Base-by-base conservation (phyloP, 371 early-diverging fungal genomes). In the Choanephora cucurbitarum region DNA sequence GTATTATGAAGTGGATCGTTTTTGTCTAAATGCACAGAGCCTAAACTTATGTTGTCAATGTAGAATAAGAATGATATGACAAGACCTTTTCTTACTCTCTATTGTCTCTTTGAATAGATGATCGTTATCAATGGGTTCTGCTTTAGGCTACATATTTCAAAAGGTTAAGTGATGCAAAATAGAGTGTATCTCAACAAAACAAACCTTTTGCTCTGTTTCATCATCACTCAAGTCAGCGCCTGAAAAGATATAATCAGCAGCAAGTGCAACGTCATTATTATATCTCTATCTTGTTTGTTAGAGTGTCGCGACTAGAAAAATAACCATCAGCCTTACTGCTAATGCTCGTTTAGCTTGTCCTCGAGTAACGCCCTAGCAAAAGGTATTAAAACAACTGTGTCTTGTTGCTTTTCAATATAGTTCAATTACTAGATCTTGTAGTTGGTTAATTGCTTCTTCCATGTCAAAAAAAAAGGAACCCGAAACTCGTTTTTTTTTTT, bases 241-340 rank as follows among this genome's bases (percentile, higher is more conserved):
- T n/a, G 80, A 79, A 47, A 79, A 79, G 21, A 79, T 74, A 46
- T 60, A 79, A 42, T 79, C 80, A 15, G 80, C 80, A 9, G 80
- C 80, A 41, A 75, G 65, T n/a, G 62, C 66, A 9, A 79, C 75
- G 52, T 79, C 77, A 39, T 76, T 70, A 46, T 76, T 76, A 58
- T 79, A 79, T 40, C 75, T 66, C 80, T 79, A 52, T 22, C 28
- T 32, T 37, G 28, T n/a, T n/a, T n/a, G n/a, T n/a, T n/a, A n/a
- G n/a, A n/a, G n/a, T n/a, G n/a, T n/a, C n/a, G n/a, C 21, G 18
- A 42, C 17, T 15, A 33, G n/a, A 24, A 47, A 43, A 34, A 6
- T 7, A 22, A 43, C 11, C 17, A 31, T 17, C 18, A 9, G 11
- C 40, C 65, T 67, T 76, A 76, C 77, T 21, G 72, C 62, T 14